Conservation (phyloP, 2,329 filamentous ascomycete species). For the Allantophomopsis cytisporea region DNA sequence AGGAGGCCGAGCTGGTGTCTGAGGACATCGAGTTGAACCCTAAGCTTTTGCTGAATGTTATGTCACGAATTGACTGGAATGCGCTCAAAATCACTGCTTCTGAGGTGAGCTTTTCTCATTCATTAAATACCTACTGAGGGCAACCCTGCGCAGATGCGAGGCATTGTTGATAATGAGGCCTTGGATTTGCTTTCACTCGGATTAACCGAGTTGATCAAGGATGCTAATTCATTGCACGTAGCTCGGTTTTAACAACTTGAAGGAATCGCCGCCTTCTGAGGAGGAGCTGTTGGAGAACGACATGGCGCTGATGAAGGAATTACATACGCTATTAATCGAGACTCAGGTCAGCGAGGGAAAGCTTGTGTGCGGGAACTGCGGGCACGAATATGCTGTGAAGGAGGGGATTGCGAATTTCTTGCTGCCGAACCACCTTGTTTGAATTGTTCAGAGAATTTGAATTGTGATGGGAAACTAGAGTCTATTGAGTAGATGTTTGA, state of each 20-base stretch:
- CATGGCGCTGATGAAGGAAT: conserved; percentile 58
- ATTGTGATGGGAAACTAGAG: neutral
- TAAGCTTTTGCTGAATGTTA: conserved; percentile 68
- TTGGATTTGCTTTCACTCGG: too few species aligned
- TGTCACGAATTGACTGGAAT: conserved; percentile 81
- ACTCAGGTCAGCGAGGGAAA: conserved; percentile 83
- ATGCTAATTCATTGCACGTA: conserved; percentile 22
- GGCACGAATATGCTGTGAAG: conserved; percentile 86
- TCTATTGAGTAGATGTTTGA: too few species aligned
- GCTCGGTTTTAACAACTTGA: conserved; percentile 69
- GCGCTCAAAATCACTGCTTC: conserved; percentile 62
- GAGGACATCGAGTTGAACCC: conserved; percentile 72
- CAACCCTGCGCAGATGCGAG: neutral
- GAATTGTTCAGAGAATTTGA: conserved; percentile 8
- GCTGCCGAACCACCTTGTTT: conserved; percentile 80
- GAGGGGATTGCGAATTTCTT: conserved; percentile 97
- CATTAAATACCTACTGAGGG: neutral
- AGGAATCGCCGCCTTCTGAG: conserved; percentile 45
- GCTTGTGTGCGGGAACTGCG: conserved; percentile 81
- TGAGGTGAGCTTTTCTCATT: conserved; percentile 44
- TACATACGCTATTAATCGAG: conserved; percentile 75
- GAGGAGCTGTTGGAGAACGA: conserved; percentile 45
- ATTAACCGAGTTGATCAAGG: neutral
- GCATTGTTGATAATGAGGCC: too few species aligned
- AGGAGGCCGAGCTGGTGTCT: conserved; percentile 80